Evolutionary conservation across 306 rosid species (phyloP), one percentile per base, ranked within the genome.

Genomic region (Amphicarpaea edgeworthii): DNA sequence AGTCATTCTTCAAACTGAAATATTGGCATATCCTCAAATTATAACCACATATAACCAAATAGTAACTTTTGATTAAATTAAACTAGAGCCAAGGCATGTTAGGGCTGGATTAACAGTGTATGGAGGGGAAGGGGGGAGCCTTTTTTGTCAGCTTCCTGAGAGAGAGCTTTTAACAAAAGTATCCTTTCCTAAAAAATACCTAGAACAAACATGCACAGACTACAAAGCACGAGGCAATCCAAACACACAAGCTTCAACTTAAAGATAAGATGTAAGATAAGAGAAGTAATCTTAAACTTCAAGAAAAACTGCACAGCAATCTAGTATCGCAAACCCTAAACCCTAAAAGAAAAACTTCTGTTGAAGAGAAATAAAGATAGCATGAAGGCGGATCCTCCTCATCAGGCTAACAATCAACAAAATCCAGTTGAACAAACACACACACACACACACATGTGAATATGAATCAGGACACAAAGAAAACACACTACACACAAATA

Each of bases 241-340:
- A 55, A 66, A 55, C 45, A 21, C 32, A 26, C 53, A 19, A 72
- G 51, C 26, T 62, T 75, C 41, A 47, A 34, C 59, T 64, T 47
- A 67, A 14, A 78, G 34, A 77, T 74, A 43, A 7, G 14, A 74
- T 14, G 63, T 8, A 57, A 60, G 40, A 74, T 34, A 45, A 74
- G 75, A 62, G 62, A 64, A 23, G 7, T 23, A 30, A 61, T 37
- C 32, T 58, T 30, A 42, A 57, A 24, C 59, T 17, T 6, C 40
- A 51, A 78, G 69, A 51, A 61, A 61, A 41, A 26, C 40, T 53
- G 61, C 53, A 43, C 50, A 78, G 73, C 58, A 78, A 58, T 59
- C 58, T 14, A 77, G 17, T 77, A 26, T 20, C 60, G 57, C 54
- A 43, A 7, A 34, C 40, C 8, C 9, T 6, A 34, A 57, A 24